These are phyloP conservation scores for Arthrobotrys sphaeroides DNA, from an alignment of 2,329 filamentous ascomycete genomes.

Conservation along the genomic window DNA sequence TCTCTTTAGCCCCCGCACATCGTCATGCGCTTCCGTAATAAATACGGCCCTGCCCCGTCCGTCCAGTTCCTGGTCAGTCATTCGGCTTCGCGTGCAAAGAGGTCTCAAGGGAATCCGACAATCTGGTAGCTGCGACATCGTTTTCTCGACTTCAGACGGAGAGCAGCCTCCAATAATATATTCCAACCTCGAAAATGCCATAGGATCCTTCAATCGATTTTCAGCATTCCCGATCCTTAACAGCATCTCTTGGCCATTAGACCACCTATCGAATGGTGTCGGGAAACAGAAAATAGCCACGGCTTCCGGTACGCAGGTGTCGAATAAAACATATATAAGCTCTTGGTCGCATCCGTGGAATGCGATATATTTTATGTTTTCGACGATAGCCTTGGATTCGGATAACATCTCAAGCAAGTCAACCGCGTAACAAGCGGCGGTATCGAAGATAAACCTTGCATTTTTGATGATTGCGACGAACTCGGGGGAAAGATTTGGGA, in stretches of 20 bases:
- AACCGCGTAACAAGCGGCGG: neutral
- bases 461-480: constrained; percentile 5
- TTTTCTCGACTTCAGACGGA: neutral
- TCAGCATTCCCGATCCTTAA: neutral
- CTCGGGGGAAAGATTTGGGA: neutral
- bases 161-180: neutral
- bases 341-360: neutral
- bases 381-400: neutral
- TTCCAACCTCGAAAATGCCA: neutral
- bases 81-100: neutral
- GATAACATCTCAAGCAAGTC: neutral
- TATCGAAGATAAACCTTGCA: constrained; percentile 11
- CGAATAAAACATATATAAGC: neutral
- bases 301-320: neutral
- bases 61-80: neutral
- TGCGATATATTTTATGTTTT: neutral
- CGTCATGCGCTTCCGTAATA: neutral
- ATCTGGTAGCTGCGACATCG: neutral
- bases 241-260: neutral
- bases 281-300: neutral
- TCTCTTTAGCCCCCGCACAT: neutral
- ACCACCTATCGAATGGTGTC: neutral
- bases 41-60: neutral
- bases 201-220: neutral
- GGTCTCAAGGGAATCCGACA: neutral